Base-by-base conservation (phyloP, 2,329 filamentous ascomycete genomes). In the Cryoendolithus antarcticus region DNA sequence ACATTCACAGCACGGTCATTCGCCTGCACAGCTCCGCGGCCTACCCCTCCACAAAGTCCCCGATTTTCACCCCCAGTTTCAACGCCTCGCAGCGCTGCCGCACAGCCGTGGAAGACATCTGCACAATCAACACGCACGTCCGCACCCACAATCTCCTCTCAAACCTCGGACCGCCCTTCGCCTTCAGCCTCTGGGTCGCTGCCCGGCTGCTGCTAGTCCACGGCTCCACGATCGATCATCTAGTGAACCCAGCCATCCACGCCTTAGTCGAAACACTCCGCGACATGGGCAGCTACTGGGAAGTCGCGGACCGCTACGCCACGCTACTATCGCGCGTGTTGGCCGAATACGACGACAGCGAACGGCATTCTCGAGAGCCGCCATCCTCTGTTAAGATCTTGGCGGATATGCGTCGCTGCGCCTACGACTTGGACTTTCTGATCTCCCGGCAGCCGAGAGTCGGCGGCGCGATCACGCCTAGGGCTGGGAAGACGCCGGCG, bases 141-240 rank as follows among this genome's bases (percentile, higher is more conserved):
- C 73, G 82, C 21, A 75, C 75, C 44, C 81, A 85, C 50, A 72
- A 72, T 37, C 73, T 93, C 57, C 69, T 94, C 12, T 71, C 77
- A 36, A 86, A 86, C 57, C 74, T 94, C 10, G 88, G 88, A 0
- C 86, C 86, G 0, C 86, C 86, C 0, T 94, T 94, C 57, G 86
- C 86, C 3, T 95, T 94, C 56, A 86, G 84, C 0, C 69, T 94
- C 2, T 94, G 88, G 88, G 88, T 94, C 10, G 86, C 84, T 3
- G 86, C 88, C 4, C 80, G 88, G 3, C 70, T 94, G 3, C 69
- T 93, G 4, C 77, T 94, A 6, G 88, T 95, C 2, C 86, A 94
- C 58, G 86, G 86, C 19, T 91, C 84, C 6, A 93, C 86, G 0
- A 86, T 93, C 40, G 84, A 91, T 48, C 82, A 83, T 57, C 83